Evolutionary conservation across 495 filamentous ascomycete species (phyloP).

Genomic region (Penicillium cataractarum): DNA sequence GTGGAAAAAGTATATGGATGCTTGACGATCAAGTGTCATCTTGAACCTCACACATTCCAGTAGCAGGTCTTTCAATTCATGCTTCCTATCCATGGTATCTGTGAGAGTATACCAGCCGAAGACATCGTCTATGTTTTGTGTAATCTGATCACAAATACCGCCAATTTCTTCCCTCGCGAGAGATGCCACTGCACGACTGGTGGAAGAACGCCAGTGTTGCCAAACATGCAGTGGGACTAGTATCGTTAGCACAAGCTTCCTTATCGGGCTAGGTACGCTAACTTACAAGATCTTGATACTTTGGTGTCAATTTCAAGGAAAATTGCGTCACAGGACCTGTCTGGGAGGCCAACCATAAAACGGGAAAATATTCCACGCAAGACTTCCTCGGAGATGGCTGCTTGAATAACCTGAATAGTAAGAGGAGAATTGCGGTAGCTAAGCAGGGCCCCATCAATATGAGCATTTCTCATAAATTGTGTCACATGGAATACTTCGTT

Average conservation of each 20-base stretch:
- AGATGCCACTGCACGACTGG: conserved; percentile 6
- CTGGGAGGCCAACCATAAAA: conserved; percentile 2
- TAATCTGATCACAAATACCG: neutral
- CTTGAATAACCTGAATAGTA: neutral
- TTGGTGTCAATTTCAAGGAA: neutral
- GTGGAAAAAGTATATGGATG: conserved; percentile 20
- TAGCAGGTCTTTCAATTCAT: conserved; percentile 13
- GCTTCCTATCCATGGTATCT: neutral
- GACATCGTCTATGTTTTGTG: neutral
- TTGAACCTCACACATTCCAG: conserved; percentile 24
- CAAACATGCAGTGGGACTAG: conserved; percentile 14
- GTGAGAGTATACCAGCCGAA: neutral
- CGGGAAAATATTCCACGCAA: neutral
- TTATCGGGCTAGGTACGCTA: neutral
- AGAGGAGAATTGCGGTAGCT: neutral
- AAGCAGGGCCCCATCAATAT: neutral
- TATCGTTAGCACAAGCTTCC: neutral
- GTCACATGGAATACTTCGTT: neutral
- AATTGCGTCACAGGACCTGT: neutral
- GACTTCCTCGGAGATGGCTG: neutral
- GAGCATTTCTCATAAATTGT: neutral
- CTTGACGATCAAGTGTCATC: conserved; percentile 25
- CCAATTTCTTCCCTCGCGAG: neutral
- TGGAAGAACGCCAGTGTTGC: conserved; percentile 21
- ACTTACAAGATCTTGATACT: neutral